Evolutionary conservation across 1,284 basidiomycete species (phyloP), one percentile per base, ranked within the genome.

Genomic region (Cryptococcus sp.): DNA sequence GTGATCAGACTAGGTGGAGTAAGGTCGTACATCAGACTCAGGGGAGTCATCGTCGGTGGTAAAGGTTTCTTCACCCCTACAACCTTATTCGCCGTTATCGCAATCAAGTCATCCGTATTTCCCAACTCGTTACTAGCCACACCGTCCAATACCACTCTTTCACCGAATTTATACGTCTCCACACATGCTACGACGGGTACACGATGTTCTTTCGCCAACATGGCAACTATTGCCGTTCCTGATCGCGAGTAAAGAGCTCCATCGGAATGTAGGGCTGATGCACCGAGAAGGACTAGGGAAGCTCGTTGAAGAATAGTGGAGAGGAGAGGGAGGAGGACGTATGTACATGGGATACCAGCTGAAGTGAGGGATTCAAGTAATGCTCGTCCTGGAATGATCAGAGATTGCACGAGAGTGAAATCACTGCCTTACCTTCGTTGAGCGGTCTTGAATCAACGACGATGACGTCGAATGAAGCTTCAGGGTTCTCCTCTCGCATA

Each of bases 141-240:
- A 35, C 89, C 89, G 76, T 99, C 96, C 50, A 98, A 80, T 73
- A 91, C 87, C 37, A 98, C 88, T 37, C 86, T 84, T 66, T 98
- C 96, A 30, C 89, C 89, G 68, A 96, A 98, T 76, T 99, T 99
- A 81, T 98, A 98, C 15, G 96, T 98, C 78, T 98, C 96, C 66
- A 94, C 96, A 67, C 93, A 97, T 14, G 95, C 92, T 50, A 98
- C 86, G 14, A 98, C 92, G 5, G 96, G 96, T 1, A 98, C 87
- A 23, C 86, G 86, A 68, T 88, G 84, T 53, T 86, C 84, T 73
- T 91, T 90, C 0, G 92, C 90, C 81, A 98, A 86, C 91, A 98
- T 94, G 0, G 95, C 91, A 30, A 97, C 90, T 61, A 94, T 83
- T 0, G 95, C 95, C 2, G 94, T 98, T 31, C 96, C 96, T 0